Base-by-base conservation (phyloP, 2,329 filamentous ascomycete species). In the Davidsoniella eucalypti region DNA sequence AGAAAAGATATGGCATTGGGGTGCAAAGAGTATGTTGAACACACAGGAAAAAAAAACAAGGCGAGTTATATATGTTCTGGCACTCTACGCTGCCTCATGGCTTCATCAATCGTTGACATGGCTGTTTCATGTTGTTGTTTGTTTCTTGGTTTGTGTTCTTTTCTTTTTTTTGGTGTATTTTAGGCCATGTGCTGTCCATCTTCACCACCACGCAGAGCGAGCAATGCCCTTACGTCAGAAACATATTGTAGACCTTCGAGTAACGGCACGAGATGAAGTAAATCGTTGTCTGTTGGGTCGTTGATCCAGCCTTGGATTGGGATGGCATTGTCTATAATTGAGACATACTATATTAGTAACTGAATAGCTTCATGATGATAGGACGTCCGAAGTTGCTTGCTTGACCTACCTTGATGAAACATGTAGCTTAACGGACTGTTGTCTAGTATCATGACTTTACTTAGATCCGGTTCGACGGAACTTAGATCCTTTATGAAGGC, bases 221-320 rank as follows among this genome's bases (percentile, higher is more conserved):
- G 71, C 55, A 96, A 71, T 45, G 92, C 88, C 59, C 92, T 77
- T 53, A 98, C 90, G 66, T 98, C 92, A 48, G 90, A 94, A 57
- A 92, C 88, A 66, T 96, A 94, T 68, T 96, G 92, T 60, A 98
- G 68, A 16, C 87, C 92, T 67, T 98, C 92, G 42, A 98, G 72
- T 59, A 96, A 71, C 29, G 92, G 92, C 52, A 98, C 80, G 54
- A 98, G 73, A 65, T 96, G 87, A 64, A 96, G 74, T 56, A 98
- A 72, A 62, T 95, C 90, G 63, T 88, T 92, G 67, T 98, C 92
- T 23, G 92, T 96, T 18, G 92, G 92, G 67, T 98, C 92, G 64
- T 82, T 94, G 67, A 98, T 96, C 92, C 92, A 98, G 61, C 92
- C 92, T 69, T 96, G 90, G 62, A 98, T 96, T 2, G 92, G 92